Percentiles rank a stretch among this genome's conserved stretches.
Evolutionary conservation across 1,139 yeast species (phyloP).

Genomic region (Pichia cactophila): DNA sequence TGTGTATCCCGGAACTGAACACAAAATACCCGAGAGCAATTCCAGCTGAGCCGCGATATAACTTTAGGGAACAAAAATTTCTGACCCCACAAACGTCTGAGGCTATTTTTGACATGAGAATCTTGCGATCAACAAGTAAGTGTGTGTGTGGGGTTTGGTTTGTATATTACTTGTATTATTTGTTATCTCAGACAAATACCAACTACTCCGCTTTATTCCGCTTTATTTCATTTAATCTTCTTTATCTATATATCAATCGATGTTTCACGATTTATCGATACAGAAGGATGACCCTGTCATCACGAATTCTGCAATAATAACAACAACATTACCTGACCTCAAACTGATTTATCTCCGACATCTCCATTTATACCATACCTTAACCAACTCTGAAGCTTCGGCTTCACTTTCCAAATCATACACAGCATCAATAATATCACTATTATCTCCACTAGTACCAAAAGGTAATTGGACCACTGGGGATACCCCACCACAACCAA

Average conservation of each 20-base stretch:
- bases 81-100: not conserved
- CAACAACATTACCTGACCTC: not conserved
- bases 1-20: not conserved
- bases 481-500: constrained; percentile 23
- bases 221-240: too few species aligned
- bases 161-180: too few species aligned
- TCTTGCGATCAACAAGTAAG: not conserved
- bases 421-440: constrained; percentile 22
- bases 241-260: not conserved
- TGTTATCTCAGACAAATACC: too few species aligned
- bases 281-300: not conserved
- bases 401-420: not conserved
- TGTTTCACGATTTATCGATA: not conserved
- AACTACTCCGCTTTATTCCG: too few species aligned
- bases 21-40: not conserved
- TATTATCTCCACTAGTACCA: constrained; percentile 23
- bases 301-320: not conserved
- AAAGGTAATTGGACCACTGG: constrained; percentile 26
- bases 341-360: constrained; percentile 2
- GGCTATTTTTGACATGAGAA: not conserved
- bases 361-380: constrained; percentile 2
- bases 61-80: too few species aligned
- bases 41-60: not conserved
- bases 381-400: not conserved
- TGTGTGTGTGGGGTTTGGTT: not conserved